Evolutionary conservation across 73 alveolate species (phyloP).

Genomic region (Breviolum minutum): DNA sequence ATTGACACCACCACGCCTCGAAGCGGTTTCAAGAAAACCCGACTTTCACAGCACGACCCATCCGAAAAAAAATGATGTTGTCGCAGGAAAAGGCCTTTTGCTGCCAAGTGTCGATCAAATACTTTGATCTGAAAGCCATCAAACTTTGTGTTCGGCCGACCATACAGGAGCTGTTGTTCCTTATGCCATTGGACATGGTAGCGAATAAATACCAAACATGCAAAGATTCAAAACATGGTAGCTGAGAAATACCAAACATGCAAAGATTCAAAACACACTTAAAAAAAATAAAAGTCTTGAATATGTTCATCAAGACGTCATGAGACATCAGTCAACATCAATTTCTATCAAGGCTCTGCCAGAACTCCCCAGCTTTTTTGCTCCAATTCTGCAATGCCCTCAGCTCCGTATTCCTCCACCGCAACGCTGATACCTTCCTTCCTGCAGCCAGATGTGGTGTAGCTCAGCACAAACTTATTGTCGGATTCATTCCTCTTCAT

Average conservation of each 20-base stretch:
- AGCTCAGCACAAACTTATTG: not conserved
- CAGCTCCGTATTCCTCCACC: conserved; percentile 46
- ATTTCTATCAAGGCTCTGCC: not conserved
- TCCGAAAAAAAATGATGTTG: not conserved
- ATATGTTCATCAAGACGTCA: too few species aligned
- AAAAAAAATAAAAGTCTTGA: too few species aligned
- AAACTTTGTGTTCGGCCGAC: conserved; percentile 41
- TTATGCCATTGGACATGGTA: not conserved
- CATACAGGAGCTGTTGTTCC: conserved; percentile 47
- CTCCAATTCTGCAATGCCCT: conserved; percentile 24
- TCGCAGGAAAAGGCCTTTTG: not conserved
- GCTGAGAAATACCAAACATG: not conserved
- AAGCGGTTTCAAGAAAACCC: not conserved
- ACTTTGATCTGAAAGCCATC: conserved; percentile 48
- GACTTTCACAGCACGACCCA: not conserved
- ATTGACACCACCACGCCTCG: conserved; percentile 53
- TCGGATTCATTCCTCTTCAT: too few species aligned
- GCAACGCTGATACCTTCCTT: conserved; percentile 45
- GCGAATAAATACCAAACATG: not conserved
- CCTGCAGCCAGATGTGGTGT: not conserved
- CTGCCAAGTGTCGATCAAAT: conserved; percentile 50
- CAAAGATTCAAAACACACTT: not conserved
- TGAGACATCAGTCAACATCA: too few species aligned
- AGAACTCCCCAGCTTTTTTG: not conserved
- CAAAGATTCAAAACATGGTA: not conserved